These are phyloP conservation scores for Rhytidiadelphus loreus DNA, from an alignment of 225 moss, liverwort and hornwort species.

Conservation along the genomic window DNA sequence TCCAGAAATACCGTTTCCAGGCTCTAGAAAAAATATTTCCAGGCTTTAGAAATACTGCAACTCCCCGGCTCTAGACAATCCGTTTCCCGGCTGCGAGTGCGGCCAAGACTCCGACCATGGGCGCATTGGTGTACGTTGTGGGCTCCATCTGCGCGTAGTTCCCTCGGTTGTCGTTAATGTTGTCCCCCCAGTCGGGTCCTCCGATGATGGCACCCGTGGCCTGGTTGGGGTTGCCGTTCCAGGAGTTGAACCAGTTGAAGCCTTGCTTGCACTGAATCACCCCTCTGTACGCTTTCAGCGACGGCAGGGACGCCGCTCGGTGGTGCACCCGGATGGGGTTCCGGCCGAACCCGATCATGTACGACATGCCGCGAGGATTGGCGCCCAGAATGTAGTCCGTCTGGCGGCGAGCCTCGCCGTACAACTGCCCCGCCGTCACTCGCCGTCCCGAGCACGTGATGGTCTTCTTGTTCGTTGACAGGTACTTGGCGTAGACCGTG, in stretches of 20 bases:
- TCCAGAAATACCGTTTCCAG: background rate
- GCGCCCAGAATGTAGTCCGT: constrained; percentile 71
- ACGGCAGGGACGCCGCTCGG: constrained; percentile 34
- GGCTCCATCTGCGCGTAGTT: constrained; percentile 47
- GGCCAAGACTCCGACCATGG: constrained; percentile 30
- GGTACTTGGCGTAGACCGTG: constrained; percentile 55
- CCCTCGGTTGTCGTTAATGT: constrained; percentile 16
- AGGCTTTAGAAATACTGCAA: background rate
- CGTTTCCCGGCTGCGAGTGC: constrained; percentile 11
- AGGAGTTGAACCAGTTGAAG: constrained; percentile 22
- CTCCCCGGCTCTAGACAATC: background rate
- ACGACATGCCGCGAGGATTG: constrained; percentile 63
- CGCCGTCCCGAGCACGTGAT: constrained; percentile 10
- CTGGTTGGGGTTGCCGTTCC: constrained; percentile 29
- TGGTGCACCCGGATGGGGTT: constrained; percentile 67
- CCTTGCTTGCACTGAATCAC: constrained; percentile 26
- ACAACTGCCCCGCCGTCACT: constrained; percentile 19
- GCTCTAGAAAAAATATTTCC: background rate
- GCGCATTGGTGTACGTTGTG: constrained; percentile 23
- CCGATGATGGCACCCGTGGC: constrained; percentile 32
- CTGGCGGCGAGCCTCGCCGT: constrained; percentile 8
- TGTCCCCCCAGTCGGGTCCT: constrained; percentile 22
- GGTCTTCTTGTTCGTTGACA: constrained; percentile 5
- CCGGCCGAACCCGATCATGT: constrained; percentile 77
- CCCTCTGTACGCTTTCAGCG: background rate